These are phyloP conservation scores for Fusarium hainanense DNA, from an alignment of 2,329 filamentous ascomycete species.

Conservation along the genomic window DNA sequence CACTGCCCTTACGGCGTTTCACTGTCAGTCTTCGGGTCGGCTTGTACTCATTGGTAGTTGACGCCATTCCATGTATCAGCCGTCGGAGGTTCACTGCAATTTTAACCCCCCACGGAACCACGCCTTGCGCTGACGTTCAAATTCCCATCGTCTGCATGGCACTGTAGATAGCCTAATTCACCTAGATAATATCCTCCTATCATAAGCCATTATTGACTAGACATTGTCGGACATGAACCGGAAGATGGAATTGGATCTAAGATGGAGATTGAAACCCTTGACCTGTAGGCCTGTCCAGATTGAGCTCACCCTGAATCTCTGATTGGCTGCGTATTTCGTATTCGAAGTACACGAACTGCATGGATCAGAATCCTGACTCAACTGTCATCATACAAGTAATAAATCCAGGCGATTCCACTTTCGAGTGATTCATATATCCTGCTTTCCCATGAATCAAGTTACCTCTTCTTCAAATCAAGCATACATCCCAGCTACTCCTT, in stretches of 20 bases:
- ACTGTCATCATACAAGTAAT: background rate
- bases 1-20: background rate
- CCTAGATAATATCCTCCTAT: background rate
- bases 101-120: background rate
- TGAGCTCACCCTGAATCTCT: background rate
- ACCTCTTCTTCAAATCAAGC: too few relatives aligned
- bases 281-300: background rate
- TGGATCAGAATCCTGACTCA: background rate
- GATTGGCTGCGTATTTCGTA: conserved; percentile 22
- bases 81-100: background rate
- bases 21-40: background rate
- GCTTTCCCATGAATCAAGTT: too few relatives aligned
- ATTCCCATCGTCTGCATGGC: background rate
- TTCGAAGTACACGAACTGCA: background rate
- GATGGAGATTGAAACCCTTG: background rate
- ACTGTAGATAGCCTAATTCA: too few relatives aligned
- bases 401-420: too few relatives aligned
- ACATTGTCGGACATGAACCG: background rate
- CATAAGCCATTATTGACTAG: accelerated
- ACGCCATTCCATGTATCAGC: too few relatives aligned
- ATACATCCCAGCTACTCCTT: background rate
- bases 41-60: too few relatives aligned
- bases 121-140: background rate
- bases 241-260: accelerated
- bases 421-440: too few relatives aligned